Base-by-base conservation (phyloP, 176 grass and related monocot species). In the Thinopyrum elongatum region DNA sequence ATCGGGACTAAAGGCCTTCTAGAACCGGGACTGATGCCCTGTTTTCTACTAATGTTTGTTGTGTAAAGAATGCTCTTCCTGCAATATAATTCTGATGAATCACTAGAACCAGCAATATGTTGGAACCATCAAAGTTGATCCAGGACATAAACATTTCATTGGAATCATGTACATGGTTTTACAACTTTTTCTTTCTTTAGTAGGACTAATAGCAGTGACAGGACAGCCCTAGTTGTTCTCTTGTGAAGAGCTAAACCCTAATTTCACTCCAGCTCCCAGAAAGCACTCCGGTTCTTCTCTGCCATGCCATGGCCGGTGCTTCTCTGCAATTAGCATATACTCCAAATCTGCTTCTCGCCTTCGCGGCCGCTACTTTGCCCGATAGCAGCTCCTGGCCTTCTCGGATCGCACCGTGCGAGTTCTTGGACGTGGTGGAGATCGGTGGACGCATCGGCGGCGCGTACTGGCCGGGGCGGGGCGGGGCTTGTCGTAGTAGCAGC, bases 221-320 rank as follows among this genome's bases (percentile, higher is more conserved):
- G 10, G 41, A 42, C 10, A 42, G 41, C 41, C 41, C 10, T 42
- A 12, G 41, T 12, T n/a, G 10, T 42, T 42, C 10, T 42, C 10
- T 13, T 46, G 42, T 46, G 11, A 46, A 46, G 15, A 51, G 15
- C 42, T 82, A 76, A 76, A 65, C 86, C 31, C 86, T 68, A 82
- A 79, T 21, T 21, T 87, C 71, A 82, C 80, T 69, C 86, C 2
- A 83, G 57, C 34, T 60, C 72, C 71, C 47, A 82, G 3, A 75
- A 76, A 3, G 86, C 44, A 44, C 79, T 59, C 38, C 47, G 11
- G 2, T 47, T 31, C 25, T 38, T 59, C 36, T 67, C 3, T 22
- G 29, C 25, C 3, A n/a, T n/a, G n/a, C n/a, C n/a, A 26, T 46
- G 47, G 28, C 21, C 38, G 21, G 55, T 59, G 2, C 55, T 21